Evolutionary conservation across 2,329 filamentous ascomycete species (phyloP), one percentile per base, ranked within the genome.

Genomic region (Sporothrix pallida): DNA sequence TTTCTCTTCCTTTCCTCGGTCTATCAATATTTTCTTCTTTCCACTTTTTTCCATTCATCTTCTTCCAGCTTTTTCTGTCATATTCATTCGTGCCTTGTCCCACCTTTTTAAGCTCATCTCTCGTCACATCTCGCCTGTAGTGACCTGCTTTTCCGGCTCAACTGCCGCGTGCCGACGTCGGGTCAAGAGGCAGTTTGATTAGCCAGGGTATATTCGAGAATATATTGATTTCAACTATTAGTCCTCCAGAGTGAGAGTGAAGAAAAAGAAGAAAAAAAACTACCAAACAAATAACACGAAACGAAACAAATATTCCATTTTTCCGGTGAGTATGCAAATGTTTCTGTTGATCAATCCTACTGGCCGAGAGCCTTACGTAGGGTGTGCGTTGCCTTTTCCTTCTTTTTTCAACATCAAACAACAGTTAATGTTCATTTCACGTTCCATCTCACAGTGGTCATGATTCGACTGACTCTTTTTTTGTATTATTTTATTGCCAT

Each of bases 121-220:
- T 69, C 48, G 44, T 68, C n/a, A 42, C 13, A n/a, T 54, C 26
- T 69, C 48, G 67, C 67, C 67, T 69, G 54, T 37, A 37, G 13
- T 54, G 67, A 7, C 48, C 48, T 50, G 63, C 63, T 42, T 54
- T 69, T 70, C 37, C 37, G 68, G 68, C 68, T 70, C 20, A 70
- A 48, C 52, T 70, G 68, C 68, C 68, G 68, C 52, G 50, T 60
- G 52, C 68, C 52, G 68, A n/a, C 63, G 46, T 70, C 37, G 52
- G 48, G 46, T 42, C 23, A n/a, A 37, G 15, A 54, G 26, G 26
- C 67, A 69, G 42, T 69, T 44, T 17, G 8, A 44, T 44, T 50
- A 50, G 13, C 9, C 42, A 46, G 42, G n/a, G 6, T 50, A 50
- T 50, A 67, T 48, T 46, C 23, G 7, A 31, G 63, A 44, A 20